A percentile compares a stretch with the other conserved stretches of the same genome.
Evolutionary conservation across 2,329 filamentous ascomycete species (phyloP).

Genomic region (Penicillium sp.): DNA sequence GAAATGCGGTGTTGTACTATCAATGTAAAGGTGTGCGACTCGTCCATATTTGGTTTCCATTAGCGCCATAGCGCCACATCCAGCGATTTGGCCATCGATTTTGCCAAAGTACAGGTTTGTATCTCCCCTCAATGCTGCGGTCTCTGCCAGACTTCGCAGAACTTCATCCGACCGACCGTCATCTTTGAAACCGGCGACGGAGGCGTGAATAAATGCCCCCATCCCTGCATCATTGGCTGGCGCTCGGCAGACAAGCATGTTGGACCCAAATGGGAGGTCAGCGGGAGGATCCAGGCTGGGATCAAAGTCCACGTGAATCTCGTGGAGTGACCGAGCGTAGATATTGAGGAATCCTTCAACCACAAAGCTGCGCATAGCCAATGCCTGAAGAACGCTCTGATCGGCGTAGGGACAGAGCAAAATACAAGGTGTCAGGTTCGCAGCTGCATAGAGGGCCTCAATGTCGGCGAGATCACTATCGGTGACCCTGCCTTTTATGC

Average conservation of each 20-base stretch:
- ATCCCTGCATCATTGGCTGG: slow-evolving; percentile 8
- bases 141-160: slow-evolving; percentile 11
- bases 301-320: slow-evolving; percentile 6
- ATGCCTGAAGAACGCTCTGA: slow-evolving; percentile 11
- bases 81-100: slow-evolving; percentile 11
- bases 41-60: slow-evolving; percentile 15
- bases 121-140: slow-evolving; percentile 14
- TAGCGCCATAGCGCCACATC: slow-evolving; percentile 15
- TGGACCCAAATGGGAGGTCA: slow-evolving; percentile 3
- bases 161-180: slow-evolving; percentile 12
- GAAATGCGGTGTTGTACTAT: slow-evolving; percentile 15
- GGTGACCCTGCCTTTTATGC: slow-evolving; percentile 18
- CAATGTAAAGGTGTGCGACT: slow-evolving; percentile 21
- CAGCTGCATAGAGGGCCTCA: slow-evolving; percentile 1
- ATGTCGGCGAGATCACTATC: slow-evolving; percentile 9
- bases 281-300: slow-evolving; percentile 1
- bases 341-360: slow-evolving; percentile 13
- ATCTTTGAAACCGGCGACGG: slow-evolving; percentile 16
- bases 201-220: slow-evolving; percentile 15
- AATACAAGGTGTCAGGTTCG: slow-evolving; percentile 7
- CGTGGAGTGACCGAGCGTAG: slow-evolving; percentile 12
- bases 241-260: slow-evolving; percentile 7
- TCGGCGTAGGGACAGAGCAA: slow-evolving; percentile 15
- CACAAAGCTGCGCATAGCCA: slow-evolving; percentile 10
- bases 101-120: slow-evolving; percentile 16